A percentile compares a stretch with the other conserved stretches of the same genome.
Conservation (phyloP, 805 yeast genomes). For the Teunomyces kruisii region DNA sequence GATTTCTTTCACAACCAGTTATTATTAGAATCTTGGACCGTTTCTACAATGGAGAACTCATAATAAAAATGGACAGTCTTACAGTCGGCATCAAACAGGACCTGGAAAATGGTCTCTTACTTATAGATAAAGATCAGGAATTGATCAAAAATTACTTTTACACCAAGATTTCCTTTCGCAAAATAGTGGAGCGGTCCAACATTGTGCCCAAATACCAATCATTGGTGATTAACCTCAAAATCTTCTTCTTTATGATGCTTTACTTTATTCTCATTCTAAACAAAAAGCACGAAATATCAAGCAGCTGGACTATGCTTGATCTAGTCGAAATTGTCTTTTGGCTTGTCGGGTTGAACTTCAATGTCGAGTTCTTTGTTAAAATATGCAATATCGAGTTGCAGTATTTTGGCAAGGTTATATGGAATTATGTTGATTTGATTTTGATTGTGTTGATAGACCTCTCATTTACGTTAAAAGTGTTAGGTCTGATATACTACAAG, state of each 20-base stretch:
- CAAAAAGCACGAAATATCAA: constrained; percentile 14
- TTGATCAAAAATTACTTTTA: constrained; percentile 26
- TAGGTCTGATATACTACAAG: constrained; percentile 20
- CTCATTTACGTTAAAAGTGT: constrained; percentile 24
- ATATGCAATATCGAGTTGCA: constrained; percentile 44
- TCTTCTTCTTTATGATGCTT: constrained; percentile 29
- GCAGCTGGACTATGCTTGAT: constrained; percentile 8
- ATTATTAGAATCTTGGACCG: constrained; percentile 46
- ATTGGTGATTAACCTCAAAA: constrained; percentile 36
- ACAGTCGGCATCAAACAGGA: constrained; percentile 14
- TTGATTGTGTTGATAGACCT: constrained; percentile 39
- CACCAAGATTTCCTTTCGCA: constrained; percentile 30
- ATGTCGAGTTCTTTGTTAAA: constrained; percentile 46
- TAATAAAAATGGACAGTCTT: constrained; percentile 27
- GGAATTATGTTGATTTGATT: constrained; percentile 51
- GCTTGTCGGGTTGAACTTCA: constrained; percentile 46
- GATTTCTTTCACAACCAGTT: constrained; percentile 52
- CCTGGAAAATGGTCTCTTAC: constrained; percentile 9
- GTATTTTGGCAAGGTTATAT: constrained; percentile 48
- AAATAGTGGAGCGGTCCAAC: constrained; percentile 29
- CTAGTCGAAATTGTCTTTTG: constrained; percentile 40
- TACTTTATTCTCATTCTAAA: constrained; percentile 29
- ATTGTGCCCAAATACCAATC: constrained; percentile 44
- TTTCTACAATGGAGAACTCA: constrained; percentile 53
- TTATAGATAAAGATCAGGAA: constrained; percentile 9